Evolutionary conservation across 2,329 filamentous ascomycete genomes (phyloP), one percentile per base, ranked within the genome.

Genomic region (Trichoderma oligosporum): DNA sequence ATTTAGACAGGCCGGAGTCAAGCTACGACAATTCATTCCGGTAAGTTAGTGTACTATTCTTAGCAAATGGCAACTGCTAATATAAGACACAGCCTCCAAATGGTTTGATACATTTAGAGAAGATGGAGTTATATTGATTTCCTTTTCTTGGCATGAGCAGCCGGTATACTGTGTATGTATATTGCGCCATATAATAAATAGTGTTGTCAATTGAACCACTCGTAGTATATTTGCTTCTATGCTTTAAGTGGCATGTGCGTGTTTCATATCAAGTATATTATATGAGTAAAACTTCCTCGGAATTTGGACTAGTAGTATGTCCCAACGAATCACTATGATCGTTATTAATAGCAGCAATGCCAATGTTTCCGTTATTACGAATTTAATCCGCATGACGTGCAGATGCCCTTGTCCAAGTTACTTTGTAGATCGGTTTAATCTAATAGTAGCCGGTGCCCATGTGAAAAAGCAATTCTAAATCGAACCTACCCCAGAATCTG

Each of bases 11-110:
- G 91, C 91, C 6, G 93, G 93, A 1, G 89, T 97, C 16, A 83
- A 81, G 60, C 74, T 99, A 66, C 82, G 94, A 64, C 92, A 97
- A 71, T 97, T 96, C 69, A 87, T 86, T 61, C 90, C 91, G 61
- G 89, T 92, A 72, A 76, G 85, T 81, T 41, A 31, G 56, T 44
- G 31, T 25, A 42, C 12, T 14, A 56, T 35, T 51, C 46, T 27
- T 55, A 52, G 14, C 4, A 11, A 8, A 6, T 41, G 14, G 29
- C 5, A 33, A 36, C 31, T 62, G 57, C 65, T 70, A 54, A 68
- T 62, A 49, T 57, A 35, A 52, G 25, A 12, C 16, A 29, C 65
- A 87, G 84, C 83, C 84, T 24, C 78, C 82, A 1, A 86, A 86
- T 63, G 84, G 84, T 2, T 69, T 87, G 49, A 82, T 87, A 56